Percentiles rank a stretch among this genome's conserved stretches.
Evolutionary conservation across 192 early-diverging fungal species (phyloP).

Genomic region (Backusella tuberculispora): DNA sequence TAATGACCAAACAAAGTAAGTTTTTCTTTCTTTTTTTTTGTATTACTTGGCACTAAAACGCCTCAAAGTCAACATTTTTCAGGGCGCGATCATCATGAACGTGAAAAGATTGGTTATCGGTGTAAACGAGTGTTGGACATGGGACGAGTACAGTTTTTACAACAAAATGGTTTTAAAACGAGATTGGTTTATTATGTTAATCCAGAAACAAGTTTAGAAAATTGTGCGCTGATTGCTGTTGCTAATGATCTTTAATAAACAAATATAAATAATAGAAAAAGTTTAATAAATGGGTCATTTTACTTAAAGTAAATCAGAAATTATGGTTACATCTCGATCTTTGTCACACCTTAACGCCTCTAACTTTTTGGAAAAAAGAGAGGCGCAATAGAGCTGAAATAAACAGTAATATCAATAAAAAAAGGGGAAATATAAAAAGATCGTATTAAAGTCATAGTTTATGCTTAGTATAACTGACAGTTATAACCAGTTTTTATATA

Average conservation of each 20-base stretch:
- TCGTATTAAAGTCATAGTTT: background rate
- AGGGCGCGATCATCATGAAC: constrained; percentile 60
- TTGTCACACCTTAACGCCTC: background rate
- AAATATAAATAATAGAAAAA: background rate
- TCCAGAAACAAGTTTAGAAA: constrained; percentile 68
- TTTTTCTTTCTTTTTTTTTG: background rate
- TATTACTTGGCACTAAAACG: background rate
- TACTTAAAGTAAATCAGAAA: background rate
- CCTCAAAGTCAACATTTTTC: constrained; percentile 65
- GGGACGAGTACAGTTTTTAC: constrained; percentile 65
- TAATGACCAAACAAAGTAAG: constrained; percentile 40
- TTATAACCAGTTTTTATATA: too few species aligned
- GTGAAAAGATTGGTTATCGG: constrained; percentile 67
- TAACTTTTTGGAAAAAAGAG: background rate
- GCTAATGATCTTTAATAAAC: constrained; percentile 20
- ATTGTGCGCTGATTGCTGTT: constrained; percentile 69
- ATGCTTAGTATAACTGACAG: too few species aligned
- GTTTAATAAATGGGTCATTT: background rate
- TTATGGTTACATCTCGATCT: background rate
- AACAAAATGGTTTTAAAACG: constrained; percentile 60
- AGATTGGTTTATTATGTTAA: constrained; percentile 79
- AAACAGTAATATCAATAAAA: background rate
- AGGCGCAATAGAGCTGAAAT: background rate
- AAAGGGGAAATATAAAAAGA: background rate
- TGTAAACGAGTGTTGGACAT: constrained; percentile 82